Conservation (phyloP, 2,329 filamentous ascomycete genomes). For the Aspergillus udagawae region DNA sequence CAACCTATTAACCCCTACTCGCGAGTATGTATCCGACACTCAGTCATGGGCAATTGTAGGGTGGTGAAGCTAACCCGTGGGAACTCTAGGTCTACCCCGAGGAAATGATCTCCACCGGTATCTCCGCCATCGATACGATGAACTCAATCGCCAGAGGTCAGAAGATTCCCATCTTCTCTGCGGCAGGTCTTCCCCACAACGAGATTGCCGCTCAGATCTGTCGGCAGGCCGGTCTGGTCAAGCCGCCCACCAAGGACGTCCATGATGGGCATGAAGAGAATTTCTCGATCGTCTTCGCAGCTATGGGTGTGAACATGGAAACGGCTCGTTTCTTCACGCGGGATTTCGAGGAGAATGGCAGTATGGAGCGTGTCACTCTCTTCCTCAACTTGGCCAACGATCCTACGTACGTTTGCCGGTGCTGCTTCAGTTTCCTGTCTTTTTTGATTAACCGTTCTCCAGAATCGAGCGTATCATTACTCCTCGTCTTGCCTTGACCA, state of each 20-base stretch:
- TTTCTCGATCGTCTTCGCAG: constrained; percentile 98
- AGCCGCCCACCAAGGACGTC: constrained; percentile 87
- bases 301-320: constrained; percentile 99
- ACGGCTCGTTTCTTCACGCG: constrained; percentile 97
- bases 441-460: constrained; percentile 11
- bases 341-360: constrained; percentile 98
- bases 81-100: constrained; percentile 80
- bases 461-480: constrained; percentile 99
- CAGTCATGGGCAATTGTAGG: neutral
- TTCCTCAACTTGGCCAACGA: constrained; percentile 99
- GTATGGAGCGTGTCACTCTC: constrained; percentile 91
- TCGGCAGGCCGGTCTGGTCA: constrained; percentile 90
- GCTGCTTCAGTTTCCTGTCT: neutral
- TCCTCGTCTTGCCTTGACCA: constrained; percentile 93
- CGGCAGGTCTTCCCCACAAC: constrained; percentile 96
- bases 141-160: constrained; percentile 96
- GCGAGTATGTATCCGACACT: constrained; percentile 56
- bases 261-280: constrained; percentile 98
- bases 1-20: constrained; percentile 98
- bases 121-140: constrained; percentile 98
- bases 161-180: constrained; percentile 99
- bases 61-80: constrained; percentile 11
- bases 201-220: constrained; percentile 99
- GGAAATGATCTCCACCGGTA: constrained; percentile 99
- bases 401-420: constrained; percentile 67